Evolutionary conservation across 2,329 filamentous ascomycete species (phyloP), one percentile per base, ranked within the genome.

Genomic region (Cordyceps cicadae): DNA sequence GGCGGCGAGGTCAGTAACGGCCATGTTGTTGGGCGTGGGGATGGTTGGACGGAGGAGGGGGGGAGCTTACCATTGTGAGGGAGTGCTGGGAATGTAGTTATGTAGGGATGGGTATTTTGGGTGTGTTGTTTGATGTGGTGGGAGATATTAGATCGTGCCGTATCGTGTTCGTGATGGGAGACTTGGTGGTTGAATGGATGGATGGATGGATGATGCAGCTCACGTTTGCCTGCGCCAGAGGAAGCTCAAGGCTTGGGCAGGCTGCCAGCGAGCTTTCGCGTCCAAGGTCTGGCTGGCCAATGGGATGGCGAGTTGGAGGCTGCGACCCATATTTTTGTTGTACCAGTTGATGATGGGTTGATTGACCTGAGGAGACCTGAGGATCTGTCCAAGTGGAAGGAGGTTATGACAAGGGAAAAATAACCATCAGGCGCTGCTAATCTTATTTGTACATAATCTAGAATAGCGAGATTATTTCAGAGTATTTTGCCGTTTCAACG

Each of bases 171-270:
- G 29, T 29, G 29, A 29, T 29, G 48, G 19, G 43, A 26, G 49
- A 21, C 39, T 37, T 12, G 15, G 32, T 24, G 11, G 49, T 52
- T 59, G 49, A 43, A 43, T 58, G 15, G 48, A 53, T 45, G 48
- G 60, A 43, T 61, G 5, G 29, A 29, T 29, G 29, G 60, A 61
- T 65, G 63, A 62, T 60, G 63, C 59, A 63, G 62, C 63, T 64
- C 54, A 51, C 53, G 63, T 57, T 64, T 64, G 59, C 56, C 62
- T 61, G 37, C 17, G 37, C 15, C 8, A 39, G 21, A 5, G 29
- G 55, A 45, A 49, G 34, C 37, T 59, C 24, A 24, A 24, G 24
- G 24, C 24, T 24, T 11, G 56, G 26, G 50, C 52, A 61, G 52
- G 61, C 61, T 62, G 48, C 57, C 37, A 57, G 48, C 37, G 34